A percentile compares a stretch with the other conserved stretches of the same genome.
Conservation (phyloP, 192 early-diverging fungal genomes). For the Entrophospora sp. region DNA sequence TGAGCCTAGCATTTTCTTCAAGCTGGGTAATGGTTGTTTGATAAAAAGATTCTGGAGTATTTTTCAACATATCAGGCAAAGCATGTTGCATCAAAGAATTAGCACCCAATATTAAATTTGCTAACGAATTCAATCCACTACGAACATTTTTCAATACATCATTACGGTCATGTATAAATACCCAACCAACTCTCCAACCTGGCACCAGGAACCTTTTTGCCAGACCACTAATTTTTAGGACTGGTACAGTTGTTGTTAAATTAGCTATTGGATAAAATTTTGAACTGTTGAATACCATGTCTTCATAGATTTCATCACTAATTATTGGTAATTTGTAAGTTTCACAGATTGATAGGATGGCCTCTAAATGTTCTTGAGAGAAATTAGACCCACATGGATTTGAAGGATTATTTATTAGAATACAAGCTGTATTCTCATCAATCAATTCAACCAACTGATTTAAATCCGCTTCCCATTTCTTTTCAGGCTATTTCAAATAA, state of each 20-base stretch:
- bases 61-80: slow-evolving; percentile 65
- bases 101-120: slow-evolving; percentile 71
- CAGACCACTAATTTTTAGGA: slow-evolving; percentile 74
- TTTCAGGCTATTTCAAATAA: slow-evolving; percentile 45
- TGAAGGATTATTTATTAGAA: slow-evolving; percentile 85
- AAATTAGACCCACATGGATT: slow-evolving; percentile 91
- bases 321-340: slow-evolving; percentile 73
- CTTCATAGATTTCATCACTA: slow-evolving; percentile 87
- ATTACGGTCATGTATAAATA: slow-evolving; percentile 68
- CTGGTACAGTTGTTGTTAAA: slow-evolving; percentile 72
- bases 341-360: slow-evolving; percentile 64
- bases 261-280: slow-evolving; percentile 60
- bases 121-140: slow-evolving; percentile 60
- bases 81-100: slow-evolving; percentile 74
- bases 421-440: slow-evolving; percentile 68
- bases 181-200: slow-evolving; percentile 92
- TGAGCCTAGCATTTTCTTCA: slow-evolving; percentile 60
- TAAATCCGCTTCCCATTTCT: slow-evolving; percentile 80
- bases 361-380: slow-evolving; percentile 58
- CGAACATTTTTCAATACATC: slow-evolving; percentile 52
- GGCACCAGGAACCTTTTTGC: slow-evolving; percentile 87
- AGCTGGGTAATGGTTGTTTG: slow-evolving; percentile 59
- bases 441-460: slow-evolving; percentile 71
- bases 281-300: slow-evolving; percentile 64
- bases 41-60: slow-evolving; percentile 61